Conservation (phyloP, 1,284 basidiomycete genomes). For the Ceratobasidium sp. region DNA sequence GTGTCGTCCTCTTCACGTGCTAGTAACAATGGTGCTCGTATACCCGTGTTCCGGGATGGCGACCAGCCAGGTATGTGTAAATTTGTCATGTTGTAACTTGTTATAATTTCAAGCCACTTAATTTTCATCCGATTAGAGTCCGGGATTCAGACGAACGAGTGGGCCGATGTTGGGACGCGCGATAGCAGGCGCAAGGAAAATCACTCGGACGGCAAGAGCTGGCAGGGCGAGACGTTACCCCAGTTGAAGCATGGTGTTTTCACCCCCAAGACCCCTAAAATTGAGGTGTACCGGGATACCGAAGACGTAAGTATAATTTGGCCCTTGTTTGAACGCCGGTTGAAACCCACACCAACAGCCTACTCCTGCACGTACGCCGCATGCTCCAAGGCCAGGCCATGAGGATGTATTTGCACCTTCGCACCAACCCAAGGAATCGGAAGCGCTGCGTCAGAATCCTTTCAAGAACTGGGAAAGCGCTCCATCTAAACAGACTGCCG, state of each 20-base stretch:
- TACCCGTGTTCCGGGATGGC: conserved; percentile 36
- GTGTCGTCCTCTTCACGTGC: conserved; percentile 52
- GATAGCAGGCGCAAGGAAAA: conserved; percentile 58
- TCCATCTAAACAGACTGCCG: conserved; percentile 42
- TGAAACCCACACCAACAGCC: conserved; percentile 15
- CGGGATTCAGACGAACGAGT: conserved; percentile 48
- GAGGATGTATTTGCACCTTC: conserved; percentile 52
- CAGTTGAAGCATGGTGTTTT: conserved; percentile 38
- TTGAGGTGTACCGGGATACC: conserved; percentile 58
- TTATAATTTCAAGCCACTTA: too few species aligned
- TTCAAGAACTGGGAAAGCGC: conserved; percentile 58
- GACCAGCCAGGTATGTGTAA: conserved; percentile 35
- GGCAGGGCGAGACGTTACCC: conserved; percentile 56
- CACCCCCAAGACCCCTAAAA: conserved; percentile 53
- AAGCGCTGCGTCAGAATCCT: conserved; percentile 61
- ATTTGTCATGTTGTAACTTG: background rate
- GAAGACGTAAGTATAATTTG: conserved; percentile 46
- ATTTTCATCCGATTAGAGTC: conserved; percentile 12
- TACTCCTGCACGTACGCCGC: conserved; percentile 45
- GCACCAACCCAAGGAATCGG: conserved; percentile 51
- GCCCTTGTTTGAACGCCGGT: background rate
- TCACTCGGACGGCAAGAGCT: conserved; percentile 53
- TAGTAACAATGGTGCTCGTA: conserved; percentile 42
- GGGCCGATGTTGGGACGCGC: conserved; percentile 56
- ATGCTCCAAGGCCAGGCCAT: conserved; percentile 45